Conservation (phyloP, 257 asterid species). For the Solanum clarkiae region DNA sequence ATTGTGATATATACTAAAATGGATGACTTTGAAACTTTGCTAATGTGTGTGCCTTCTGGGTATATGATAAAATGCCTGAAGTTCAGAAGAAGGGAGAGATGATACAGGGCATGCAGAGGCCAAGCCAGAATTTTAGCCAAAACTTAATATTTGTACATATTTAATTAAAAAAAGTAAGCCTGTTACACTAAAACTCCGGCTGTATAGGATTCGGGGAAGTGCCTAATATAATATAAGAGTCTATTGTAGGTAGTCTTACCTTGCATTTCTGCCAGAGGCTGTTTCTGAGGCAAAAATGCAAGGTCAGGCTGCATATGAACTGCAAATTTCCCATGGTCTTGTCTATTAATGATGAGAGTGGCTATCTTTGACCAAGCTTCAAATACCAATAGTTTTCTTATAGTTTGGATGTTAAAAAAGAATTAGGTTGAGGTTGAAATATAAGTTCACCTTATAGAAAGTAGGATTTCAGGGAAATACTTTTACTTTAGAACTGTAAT, state of each 20-base stretch:
- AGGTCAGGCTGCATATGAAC: too few relatives aligned
- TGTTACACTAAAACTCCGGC: too few relatives aligned
- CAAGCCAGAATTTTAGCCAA: too few relatives aligned
- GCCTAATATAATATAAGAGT: too few relatives aligned
- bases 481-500: neutral
- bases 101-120: neutral
- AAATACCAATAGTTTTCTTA: neutral
- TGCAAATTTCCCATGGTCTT: neutral
- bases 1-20: neutral
- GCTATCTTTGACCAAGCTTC: neutral
- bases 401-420: neutral
- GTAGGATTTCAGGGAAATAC: neutral
- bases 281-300: too few relatives aligned
- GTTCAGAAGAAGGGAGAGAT: neutral
- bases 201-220: too few relatives aligned
- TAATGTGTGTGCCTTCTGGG: neutral
- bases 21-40: neutral
- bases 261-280: too few relatives aligned
- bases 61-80: neutral
- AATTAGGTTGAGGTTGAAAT: neutral
- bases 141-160: too few relatives aligned
- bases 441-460: neutral
- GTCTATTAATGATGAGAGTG: neutral
- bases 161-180: too few relatives aligned
- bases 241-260: too few relatives aligned